A percentile compares a stretch with the other conserved stretches of the same genome.
Evolutionary conservation across 768 basidiomycete genomes (phyloP).

Genomic region (Porphyrellus cyaneotinctus): DNA sequence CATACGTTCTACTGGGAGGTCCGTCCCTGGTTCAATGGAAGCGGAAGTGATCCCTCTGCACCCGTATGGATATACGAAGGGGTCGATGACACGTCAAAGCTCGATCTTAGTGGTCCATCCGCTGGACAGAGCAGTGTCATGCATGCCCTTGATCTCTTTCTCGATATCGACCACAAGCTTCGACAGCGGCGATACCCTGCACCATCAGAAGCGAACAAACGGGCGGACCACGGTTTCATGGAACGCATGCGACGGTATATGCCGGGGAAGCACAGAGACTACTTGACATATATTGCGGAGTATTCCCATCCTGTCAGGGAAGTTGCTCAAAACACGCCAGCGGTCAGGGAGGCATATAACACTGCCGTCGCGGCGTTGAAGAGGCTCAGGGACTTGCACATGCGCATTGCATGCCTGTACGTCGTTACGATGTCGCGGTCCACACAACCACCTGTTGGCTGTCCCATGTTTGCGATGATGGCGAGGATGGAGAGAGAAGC

Average conservation of each 20-base stretch:
- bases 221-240: constrained; percentile 78
- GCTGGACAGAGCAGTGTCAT: constrained; percentile 94
- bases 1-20: constrained; percentile 85
- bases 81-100: constrained; percentile 49
- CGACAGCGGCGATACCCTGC: constrained; percentile 62
- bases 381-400: constrained; percentile 80
- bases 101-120: constrained; percentile 82
- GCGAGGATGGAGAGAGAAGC: constrained; percentile 41
- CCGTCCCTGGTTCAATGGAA: constrained; percentile 92
- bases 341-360: constrained; percentile 74
- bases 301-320: constrained; percentile 61
- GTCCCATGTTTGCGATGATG: constrained; percentile 56
- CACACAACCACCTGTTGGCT: constrained; percentile 43
- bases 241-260: constrained; percentile 92
- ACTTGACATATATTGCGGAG: constrained; percentile 63
- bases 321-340: constrained; percentile 52
- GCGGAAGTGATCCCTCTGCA: constrained; percentile 48
- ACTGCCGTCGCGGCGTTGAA: constrained; percentile 74
- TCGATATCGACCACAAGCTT: constrained; percentile 86
- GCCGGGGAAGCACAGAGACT: constrained; percentile 88
- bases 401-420: constrained; percentile 85
- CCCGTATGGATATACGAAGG: constrained; percentile 79
- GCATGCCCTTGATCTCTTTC: constrained; percentile 79
- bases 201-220: constrained; percentile 62
- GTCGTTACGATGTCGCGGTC: constrained; percentile 80